A percentile compares a stretch with the other conserved stretches of the same genome.
phyloP scores from a whole-genome alignment of 371 early-diverging fungal genomes.

The Rhizomucor miehei region DNA sequence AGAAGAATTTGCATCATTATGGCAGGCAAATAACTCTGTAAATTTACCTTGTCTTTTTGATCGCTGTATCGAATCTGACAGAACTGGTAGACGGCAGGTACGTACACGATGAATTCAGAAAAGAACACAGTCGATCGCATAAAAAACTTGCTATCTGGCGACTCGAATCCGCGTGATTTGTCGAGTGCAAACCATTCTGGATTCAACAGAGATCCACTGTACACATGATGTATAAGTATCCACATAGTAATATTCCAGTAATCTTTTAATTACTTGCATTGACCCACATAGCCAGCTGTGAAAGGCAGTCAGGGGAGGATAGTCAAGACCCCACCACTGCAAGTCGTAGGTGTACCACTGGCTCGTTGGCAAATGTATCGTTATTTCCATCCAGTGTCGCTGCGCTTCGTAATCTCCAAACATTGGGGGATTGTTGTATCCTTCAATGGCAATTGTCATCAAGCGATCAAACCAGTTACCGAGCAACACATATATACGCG shows the following conservation, averaged over 20 bases:
- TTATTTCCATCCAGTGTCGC: conserved; percentile 96
- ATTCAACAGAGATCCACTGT: conserved; percentile 71
- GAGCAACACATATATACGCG: background rate
- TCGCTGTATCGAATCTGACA: conserved; percentile 39
- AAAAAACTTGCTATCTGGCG: conserved; percentile 69
- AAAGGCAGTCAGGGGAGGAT: conserved; percentile 94
- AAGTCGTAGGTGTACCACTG: conserved; percentile 90
- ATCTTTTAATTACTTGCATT: conserved; percentile 49
- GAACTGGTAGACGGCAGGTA: conserved; percentile 71
- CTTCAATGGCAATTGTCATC: conserved; percentile 10
- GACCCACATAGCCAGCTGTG: conserved; percentile 84
- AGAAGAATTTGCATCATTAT: no score
- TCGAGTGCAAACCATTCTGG: conserved; percentile 86
- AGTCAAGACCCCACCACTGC: conserved; percentile 95
- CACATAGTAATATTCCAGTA: background rate
- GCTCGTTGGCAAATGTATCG: conserved; percentile 67
- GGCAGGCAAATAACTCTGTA: no score
- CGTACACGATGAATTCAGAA: conserved; percentile 73
- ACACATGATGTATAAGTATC: background rate
- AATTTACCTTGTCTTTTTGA: conserved; percentile 19
- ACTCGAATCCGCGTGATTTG: conserved; percentile 82
- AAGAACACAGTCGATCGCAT: conserved; percentile 86
- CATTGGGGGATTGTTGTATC: conserved; percentile 63
- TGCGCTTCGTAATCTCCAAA: conserved; percentile 98
- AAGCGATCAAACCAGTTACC: background rate